Evolutionary conservation across 208 protist genomes (phyloP), one percentile per base, ranked within the genome.

Genomic region (Porcisia hertigi): DNA sequence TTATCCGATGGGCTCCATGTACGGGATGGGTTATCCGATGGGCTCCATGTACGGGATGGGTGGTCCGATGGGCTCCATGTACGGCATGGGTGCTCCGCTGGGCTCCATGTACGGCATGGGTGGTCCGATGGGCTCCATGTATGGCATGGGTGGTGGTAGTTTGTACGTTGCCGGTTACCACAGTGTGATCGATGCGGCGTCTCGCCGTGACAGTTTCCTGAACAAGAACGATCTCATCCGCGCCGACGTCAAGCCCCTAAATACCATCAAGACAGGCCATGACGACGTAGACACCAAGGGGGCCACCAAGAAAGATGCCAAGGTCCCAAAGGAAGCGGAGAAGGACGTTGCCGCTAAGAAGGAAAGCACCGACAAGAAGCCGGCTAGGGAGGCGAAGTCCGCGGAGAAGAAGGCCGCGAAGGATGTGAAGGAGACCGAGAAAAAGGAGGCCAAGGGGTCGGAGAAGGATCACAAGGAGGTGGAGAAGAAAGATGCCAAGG

Each of bases 161-260:
- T 60, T 75, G 67, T 85, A 85, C 73, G 75, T 60, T 47, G 71
- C 53, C 20, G 71, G 71, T 75, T 94, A 91, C 72, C 79, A 86
- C 63, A 90, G 86, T 67, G 80, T 94, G 23, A 81, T 94, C 41
- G 82, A 90, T 73, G 86, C 73, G 63, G 88, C 84, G 73, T 84
- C 88, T 14, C 88, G 87, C 69, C 78, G 87, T 58, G 83, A 86
- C 76, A 84, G 87, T 67, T 94, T 94, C 76, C 69, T 94, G 4
- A 81, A 82, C 59, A 71, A 81, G 53, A 94, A 94, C 71, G 80
- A 89, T 52, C 80, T 94, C 43, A 76, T 89, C 53, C 90, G 86
- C 57, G 89, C 87, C 9, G 86, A 92, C 3, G 79, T 88, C 36
- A 90, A 85, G 76, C 83, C 86, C 77, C 69, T 81, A 59, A 62